Evolutionary conservation across 1,284 basidiomycete species (phyloP), one percentile per base, ranked within the genome.

Genomic region (Ceraceosorus guamensis): DNA sequence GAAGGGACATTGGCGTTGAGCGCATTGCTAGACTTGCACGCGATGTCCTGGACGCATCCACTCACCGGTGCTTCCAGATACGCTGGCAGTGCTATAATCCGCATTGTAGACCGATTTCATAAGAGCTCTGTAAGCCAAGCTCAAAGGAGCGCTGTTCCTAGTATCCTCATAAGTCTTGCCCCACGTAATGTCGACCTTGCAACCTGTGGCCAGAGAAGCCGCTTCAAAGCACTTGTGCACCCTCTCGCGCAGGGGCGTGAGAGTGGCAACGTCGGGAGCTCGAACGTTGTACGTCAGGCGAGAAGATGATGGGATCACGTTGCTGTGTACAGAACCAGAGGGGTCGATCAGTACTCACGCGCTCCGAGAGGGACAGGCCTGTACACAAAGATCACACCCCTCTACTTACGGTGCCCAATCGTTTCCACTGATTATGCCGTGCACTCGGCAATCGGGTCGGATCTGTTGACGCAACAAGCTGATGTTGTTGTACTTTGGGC

Each of bases 231-330:
- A 86, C 13, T 80, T 81, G 43, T 78, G 77, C 16, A 85, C 80
- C 37, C 85, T 81, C 47, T 80, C 78, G 2, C 77, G 77, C 13
- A 86, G 77, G 2, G 72, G 78, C 18, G 78, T 70, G 5, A 87
- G 76, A 52, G 85, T 84, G 6, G 77, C 78, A 53, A 79, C 78
- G 16, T 82, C 84, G 4, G 84, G 84, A 6, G 86, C 83, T 31
- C 88, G 82, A 11, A 84, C 81, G 50, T 83, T 77, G 81, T 84
- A 88, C 16, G 79, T 77, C 82, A 89, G 83, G 59, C 80, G 81
- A 8, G 86, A 80, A 66, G 87, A 84, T 71, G 87, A 87, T 2
- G 88, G 88, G 57, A 90, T 89, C 53, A 89, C 87, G 53, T 53
- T 43, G 33, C 39, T 41, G 39, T 24, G 24, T 24, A 24, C 24